These are phyloP conservation scores for Inonotus obliquus DNA, from an alignment of 1,284 basidiomycete genomes.

Conservation along the genomic window DNA sequence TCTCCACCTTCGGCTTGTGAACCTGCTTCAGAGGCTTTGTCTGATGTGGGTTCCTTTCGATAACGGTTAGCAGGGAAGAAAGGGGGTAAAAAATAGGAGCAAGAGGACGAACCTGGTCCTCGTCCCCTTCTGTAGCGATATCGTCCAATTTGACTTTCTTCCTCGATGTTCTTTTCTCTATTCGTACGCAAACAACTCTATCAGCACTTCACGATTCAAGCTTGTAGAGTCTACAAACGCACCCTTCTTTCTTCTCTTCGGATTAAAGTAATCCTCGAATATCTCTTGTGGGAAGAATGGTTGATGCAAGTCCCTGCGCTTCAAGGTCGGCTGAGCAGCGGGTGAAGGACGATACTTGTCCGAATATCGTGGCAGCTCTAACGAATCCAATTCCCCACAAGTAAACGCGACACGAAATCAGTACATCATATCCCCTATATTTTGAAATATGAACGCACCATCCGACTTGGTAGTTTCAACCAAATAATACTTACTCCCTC, in stretches of 20 bases:
- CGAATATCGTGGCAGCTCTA: constrained; percentile 71
- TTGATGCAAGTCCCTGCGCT: constrained; percentile 61
- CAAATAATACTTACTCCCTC: constrained; percentile 66
- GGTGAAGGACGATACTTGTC: constrained; percentile 71
- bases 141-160: constrained; percentile 59
- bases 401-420: background rate
- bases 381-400: constrained; percentile 7
- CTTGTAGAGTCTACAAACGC: constrained; percentile 9
- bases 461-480: constrained; percentile 63
- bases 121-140: constrained; percentile 48
- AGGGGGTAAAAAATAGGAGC: constrained; percentile 14
- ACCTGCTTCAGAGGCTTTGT: constrained; percentile 57
- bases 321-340: constrained; percentile 56
- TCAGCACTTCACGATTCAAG: background rate
- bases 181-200: background rate
- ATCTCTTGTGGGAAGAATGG: constrained; percentile 75
- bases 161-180: constrained; percentile 35
- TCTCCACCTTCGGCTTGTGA: constrained; percentile 50
- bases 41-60: constrained; percentile 59
- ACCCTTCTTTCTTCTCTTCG: constrained; percentile 60
- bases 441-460: constrained; percentile 37
- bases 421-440: background rate
- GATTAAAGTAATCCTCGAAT: constrained; percentile 74
- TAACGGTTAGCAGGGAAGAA: background rate
- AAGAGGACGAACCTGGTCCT: constrained; percentile 44